Evolutionary conservation across 495 filamentous ascomycete genomes (phyloP).

Genomic region (Aspergillus nanangensis): DNA sequence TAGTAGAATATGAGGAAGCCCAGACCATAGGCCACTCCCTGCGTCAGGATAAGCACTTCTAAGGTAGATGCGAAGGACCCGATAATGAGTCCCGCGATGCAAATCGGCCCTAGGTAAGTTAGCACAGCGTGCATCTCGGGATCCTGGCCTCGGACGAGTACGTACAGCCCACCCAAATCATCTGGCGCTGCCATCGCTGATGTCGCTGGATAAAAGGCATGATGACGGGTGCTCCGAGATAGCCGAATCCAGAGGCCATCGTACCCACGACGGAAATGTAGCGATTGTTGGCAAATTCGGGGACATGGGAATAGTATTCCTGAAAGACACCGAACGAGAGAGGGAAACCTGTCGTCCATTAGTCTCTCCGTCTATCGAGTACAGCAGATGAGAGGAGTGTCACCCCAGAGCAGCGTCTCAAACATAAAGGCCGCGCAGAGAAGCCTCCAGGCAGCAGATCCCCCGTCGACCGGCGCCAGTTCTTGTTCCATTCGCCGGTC

Average conservation of each 20-base stretch:
- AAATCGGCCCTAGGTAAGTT: conserved; percentile 3
- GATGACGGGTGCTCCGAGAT: neutral
- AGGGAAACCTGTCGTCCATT: neutral
- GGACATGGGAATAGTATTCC: neutral
- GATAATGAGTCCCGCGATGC: neutral
- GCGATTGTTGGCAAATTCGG: neutral
- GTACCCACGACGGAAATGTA: neutral
- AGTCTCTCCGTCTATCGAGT: too few relatives aligned
- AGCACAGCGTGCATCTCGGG: neutral
- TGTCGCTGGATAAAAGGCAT: neutral
- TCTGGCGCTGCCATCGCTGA: neutral
- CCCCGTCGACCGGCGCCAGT: too few relatives aligned
- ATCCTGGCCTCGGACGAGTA: neutral
- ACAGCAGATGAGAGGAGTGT: neutral
- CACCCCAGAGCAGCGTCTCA: neutral
- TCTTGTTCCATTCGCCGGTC: too few relatives aligned
- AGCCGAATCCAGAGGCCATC: neutral
- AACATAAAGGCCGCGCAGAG: neutral
- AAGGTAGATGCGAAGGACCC: conserved; percentile 2
- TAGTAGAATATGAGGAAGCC: conserved; percentile 6
- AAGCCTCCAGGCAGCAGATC: conserved; percentile 4
- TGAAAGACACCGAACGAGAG: neutral
- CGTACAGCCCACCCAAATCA: neutral
- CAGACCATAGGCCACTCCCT: conserved; percentile 5
- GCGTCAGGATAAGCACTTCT: neutral